A percentile compares a stretch with the other conserved stretches of the same genome.
Evolutionary conservation across 345 rosid species (phyloP).

Genomic region (Dipteronia sinensis): DNA sequence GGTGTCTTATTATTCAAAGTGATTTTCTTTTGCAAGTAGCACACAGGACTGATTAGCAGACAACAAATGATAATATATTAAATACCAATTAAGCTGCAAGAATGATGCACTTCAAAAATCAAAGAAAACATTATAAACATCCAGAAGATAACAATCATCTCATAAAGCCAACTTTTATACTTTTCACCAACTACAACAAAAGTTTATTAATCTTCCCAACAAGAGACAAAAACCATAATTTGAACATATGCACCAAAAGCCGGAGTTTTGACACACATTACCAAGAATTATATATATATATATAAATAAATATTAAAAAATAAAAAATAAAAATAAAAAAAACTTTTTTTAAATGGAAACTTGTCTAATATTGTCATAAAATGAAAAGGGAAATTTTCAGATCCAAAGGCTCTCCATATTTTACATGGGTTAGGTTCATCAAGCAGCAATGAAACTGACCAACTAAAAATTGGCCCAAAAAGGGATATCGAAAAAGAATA

Average conservation of each 20-base stretch:
- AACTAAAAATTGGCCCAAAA: background rate
- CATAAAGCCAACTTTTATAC: background rate
- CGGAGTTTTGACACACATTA: background rate
- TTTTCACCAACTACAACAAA: background rate
- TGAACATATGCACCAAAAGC: background rate
- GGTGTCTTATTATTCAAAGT: background rate
- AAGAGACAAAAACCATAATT: background rate
- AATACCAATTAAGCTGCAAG: background rate
- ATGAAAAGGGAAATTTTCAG: background rate
- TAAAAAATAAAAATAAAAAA: too few species aligned
- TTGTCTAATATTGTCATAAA: background rate
- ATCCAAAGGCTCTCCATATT: background rate
- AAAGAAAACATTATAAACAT: background rate
- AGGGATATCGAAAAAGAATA: background rate
- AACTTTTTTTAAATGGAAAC: background rate
- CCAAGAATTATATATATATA: too few species aligned
- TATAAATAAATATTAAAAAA: too few species aligned
- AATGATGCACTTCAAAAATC: background rate
- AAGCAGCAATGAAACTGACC: background rate
- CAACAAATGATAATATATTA: background rate
- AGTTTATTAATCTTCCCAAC: conserved; percentile 4
- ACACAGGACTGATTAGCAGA: background rate
- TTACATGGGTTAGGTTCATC: background rate
- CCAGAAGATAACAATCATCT: conserved; percentile 1
- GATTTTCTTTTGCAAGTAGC: background rate